These are phyloP conservation scores for Pseudotsuga menziesii DNA, from an alignment of 75 land plant species.

Conservation along the genomic window DNA sequence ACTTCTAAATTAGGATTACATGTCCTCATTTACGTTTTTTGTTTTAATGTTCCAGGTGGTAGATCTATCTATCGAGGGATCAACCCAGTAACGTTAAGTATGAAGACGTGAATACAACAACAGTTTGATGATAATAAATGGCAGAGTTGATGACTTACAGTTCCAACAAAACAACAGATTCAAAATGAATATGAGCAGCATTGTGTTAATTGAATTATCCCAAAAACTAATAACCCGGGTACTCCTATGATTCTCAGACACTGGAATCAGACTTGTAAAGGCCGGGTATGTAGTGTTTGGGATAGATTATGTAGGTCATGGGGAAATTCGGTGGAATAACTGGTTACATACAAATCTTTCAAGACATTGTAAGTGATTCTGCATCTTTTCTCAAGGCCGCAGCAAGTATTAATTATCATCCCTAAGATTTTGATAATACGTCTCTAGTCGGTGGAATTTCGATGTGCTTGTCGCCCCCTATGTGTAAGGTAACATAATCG, in stretches of 20 bases:
- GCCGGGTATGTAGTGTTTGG: too few relatives aligned
- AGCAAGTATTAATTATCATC: conserved; percentile 29
- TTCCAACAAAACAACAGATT: too few relatives aligned
- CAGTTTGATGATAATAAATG: too few relatives aligned
- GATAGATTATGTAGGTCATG: conserved; percentile 75
- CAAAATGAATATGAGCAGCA: too few relatives aligned
- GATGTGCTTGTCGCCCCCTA: conserved; percentile 74
- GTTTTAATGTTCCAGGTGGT: too few relatives aligned
- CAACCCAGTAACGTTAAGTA: too few relatives aligned
- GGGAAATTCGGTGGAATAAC: conserved; percentile 54
- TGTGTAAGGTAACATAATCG: conserved; percentile 67
- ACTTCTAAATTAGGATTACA: too few relatives aligned
- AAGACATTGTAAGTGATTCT: conserved; percentile 48
- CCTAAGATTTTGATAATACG: too few relatives aligned
- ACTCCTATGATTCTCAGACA: conserved; percentile 22
- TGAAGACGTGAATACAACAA: too few relatives aligned
- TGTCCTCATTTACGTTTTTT: too few relatives aligned
- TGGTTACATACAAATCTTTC: conserved; percentile 41
- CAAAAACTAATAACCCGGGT: neutral
- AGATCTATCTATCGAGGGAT: too few relatives aligned
- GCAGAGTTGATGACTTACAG: too few relatives aligned
- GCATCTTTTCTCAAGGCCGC: conserved; percentile 29
- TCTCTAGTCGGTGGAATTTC: conserved; percentile 65
- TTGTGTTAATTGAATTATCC: neutral
- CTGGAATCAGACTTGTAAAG: conserved; percentile 46